Conservation (phyloP, 495 filamentous ascomycete genomes). For the Penicillium egyptiacum region DNA sequence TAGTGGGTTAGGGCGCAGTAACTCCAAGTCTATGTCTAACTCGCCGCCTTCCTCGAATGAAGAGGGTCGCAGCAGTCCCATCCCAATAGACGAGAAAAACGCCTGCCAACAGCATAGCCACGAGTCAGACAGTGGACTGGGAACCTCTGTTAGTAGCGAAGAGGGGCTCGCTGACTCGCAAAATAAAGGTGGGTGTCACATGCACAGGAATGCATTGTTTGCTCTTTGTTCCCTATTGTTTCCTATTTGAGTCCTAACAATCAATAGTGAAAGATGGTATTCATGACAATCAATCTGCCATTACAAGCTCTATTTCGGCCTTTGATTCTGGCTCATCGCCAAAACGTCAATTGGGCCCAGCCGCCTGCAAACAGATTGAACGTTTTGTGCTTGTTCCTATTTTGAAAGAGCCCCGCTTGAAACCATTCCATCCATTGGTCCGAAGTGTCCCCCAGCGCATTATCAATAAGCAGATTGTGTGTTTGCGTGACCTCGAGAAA, state of each 20-base stretch:
- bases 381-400: constrained; percentile 58
- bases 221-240: neutral
- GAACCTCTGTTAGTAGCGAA: constrained; percentile 51
- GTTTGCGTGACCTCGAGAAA: constrained; percentile 87
- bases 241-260: neutral
- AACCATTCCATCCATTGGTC: constrained; percentile 77
- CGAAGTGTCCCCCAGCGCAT: constrained; percentile 74
- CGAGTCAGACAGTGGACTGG: constrained; percentile 55
- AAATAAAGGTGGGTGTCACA: constrained; percentile 21
- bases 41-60: constrained; percentile 1
- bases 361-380: constrained; percentile 57
- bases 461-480: constrained; percentile 74
- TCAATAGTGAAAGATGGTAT: constrained; percentile 28
- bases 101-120: constrained; percentile 35
- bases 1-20: neutral
- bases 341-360: constrained; percentile 47
- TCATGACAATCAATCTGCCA: constrained; percentile 41
- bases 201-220: neutral
- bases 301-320: constrained; percentile 44
- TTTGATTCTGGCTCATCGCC: constrained; percentile 25
- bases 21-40: constrained; percentile 4
- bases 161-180: constrained; percentile 26
- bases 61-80: neutral
- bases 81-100: constrained; percentile 19
- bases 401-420: constrained; percentile 54